Conservation (phyloP, 805 yeast genomes). For the Deakozyma indianensis region DNA sequence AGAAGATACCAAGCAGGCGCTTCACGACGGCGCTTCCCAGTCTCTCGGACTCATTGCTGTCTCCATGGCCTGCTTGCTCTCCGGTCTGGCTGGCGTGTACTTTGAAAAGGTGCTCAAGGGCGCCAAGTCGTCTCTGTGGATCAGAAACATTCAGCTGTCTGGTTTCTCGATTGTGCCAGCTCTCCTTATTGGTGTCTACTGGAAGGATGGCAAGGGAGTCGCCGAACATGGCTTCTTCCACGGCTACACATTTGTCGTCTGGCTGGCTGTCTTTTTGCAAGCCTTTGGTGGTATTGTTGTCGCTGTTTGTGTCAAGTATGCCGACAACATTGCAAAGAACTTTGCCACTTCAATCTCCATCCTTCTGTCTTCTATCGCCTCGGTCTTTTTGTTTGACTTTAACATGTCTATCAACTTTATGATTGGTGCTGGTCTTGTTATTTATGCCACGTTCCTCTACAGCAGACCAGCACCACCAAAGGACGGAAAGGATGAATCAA, state of each 20-base stretch:
- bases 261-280: slow-evolving; percentile 24
- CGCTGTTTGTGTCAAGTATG: slow-evolving; percentile 28
- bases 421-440: slow-evolving; percentile 22
- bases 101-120: slow-evolving; percentile 28
- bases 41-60: slow-evolving; percentile 24
- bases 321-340: slow-evolving; percentile 29
- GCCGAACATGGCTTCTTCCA: slow-evolving; percentile 24
- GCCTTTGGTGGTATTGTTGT: slow-evolving; percentile 29
- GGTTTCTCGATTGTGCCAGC: slow-evolving; percentile 27
- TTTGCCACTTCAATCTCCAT: slow-evolving; percentile 28
- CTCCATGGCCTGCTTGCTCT: slow-evolving; percentile 22
- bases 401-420: slow-evolving; percentile 21
- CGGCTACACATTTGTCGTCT: slow-evolving; percentile 26
- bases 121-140: slow-evolving; percentile 24
- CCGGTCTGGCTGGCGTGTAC: slow-evolving; percentile 30
- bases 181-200: slow-evolving; percentile 21
- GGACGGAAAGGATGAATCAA: neutral
- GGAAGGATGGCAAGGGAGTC: slow-evolving; percentile 22
- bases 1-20: neutral
- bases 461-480: slow-evolving; percentile 7
- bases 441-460: slow-evolving; percentile 25
- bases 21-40: slow-evolving; percentile 4
- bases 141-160: slow-evolving; percentile 26
- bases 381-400: slow-evolving; percentile 23
- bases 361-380: slow-evolving; percentile 24